Percentiles rank a stretch among this genome's conserved stretches.
Evolutionary conservation across 2,329 filamentous ascomycete species (phyloP).

Genomic region (Diaporthe vexans): DNA sequence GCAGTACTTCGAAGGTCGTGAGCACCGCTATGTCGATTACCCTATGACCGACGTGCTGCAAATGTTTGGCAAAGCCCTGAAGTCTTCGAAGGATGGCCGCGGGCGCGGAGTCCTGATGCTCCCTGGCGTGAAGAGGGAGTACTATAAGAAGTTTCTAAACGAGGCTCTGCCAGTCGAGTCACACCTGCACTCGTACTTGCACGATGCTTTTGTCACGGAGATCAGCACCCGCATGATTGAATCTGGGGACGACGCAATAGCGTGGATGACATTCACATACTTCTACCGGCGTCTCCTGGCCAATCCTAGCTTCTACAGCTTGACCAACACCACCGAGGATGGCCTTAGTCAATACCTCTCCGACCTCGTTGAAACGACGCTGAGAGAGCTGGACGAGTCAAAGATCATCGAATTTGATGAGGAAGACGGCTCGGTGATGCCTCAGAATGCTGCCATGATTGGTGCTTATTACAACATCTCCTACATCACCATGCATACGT

Average conservation of each 20-base stretch:
- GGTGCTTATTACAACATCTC: constrained; percentile 99
- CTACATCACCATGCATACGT: constrained; percentile 99
- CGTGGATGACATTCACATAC: constrained; percentile 98
- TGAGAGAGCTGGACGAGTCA: constrained; percentile 91
- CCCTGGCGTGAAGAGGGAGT: constrained; percentile 92
- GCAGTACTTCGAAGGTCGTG: constrained; percentile 95
- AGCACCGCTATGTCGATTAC: constrained; percentile 98
- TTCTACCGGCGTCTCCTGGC: constrained; percentile 95
- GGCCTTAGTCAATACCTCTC: constrained; percentile 95
- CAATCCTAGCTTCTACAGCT: constrained; percentile 96
- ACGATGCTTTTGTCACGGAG: constrained; percentile 97
- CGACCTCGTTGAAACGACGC: constrained; percentile 91
- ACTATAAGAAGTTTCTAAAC: constrained; percentile 98
- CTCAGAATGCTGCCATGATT: constrained; percentile 97
- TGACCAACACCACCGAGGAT: constrained; percentile 90
- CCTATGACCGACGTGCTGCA: constrained; percentile 93
- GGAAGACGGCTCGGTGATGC: constrained; percentile 89
- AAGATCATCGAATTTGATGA: constrained; percentile 97
- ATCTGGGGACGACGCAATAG: constrained; percentile 96
- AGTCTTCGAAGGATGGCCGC: constrained; percentile 82
- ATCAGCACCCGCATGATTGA: constrained; percentile 96
- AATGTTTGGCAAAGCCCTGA: constrained; percentile 96
- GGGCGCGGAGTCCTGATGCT: constrained; percentile 97
- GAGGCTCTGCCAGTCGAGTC: constrained; percentile 97
- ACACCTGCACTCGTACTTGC: constrained; percentile 89